Conservation (phyloP, 73 alveolate genomes). For the Paramecium pentaurelia region DNA sequence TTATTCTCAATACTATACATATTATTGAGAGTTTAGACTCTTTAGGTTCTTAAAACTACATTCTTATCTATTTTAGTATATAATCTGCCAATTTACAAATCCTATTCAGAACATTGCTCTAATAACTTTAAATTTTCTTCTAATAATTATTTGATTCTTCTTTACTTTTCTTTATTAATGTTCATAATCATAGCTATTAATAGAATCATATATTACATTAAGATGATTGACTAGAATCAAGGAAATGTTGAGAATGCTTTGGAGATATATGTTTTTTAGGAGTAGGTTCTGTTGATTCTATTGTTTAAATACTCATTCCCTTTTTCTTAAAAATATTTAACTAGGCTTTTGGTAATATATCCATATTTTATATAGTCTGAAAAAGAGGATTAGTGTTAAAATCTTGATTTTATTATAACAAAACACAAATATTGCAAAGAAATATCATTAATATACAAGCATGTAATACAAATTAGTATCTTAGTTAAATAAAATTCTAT, state of each 20-base stretch:
- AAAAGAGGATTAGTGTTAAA: background rate
- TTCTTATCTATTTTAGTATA: background rate
- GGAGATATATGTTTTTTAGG: background rate
- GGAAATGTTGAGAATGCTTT: background rate
- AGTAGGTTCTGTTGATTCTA: background rate
- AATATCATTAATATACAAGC: background rate
- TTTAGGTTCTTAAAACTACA: background rate
- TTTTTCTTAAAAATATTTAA: background rate
- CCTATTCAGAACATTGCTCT: background rate
- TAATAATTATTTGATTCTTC: background rate
- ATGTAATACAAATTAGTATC: too few relatives aligned
- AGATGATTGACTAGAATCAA: background rate
- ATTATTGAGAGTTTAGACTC: background rate
- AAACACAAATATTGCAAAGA: background rate
- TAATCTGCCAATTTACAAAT: background rate
- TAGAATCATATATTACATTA: background rate
- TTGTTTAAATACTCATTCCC: background rate
- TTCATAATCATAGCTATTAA: background rate
- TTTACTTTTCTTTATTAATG: background rate
- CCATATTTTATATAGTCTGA: background rate
- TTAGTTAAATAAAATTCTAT: background rate
- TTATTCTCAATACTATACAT: background rate
- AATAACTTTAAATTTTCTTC: background rate
- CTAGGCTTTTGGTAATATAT: background rate
- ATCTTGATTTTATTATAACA: background rate